These are phyloP conservation scores for Metschnikowia vanudenii DNA, from an alignment of 805 yeast species.

Conservation along the genomic window DNA sequence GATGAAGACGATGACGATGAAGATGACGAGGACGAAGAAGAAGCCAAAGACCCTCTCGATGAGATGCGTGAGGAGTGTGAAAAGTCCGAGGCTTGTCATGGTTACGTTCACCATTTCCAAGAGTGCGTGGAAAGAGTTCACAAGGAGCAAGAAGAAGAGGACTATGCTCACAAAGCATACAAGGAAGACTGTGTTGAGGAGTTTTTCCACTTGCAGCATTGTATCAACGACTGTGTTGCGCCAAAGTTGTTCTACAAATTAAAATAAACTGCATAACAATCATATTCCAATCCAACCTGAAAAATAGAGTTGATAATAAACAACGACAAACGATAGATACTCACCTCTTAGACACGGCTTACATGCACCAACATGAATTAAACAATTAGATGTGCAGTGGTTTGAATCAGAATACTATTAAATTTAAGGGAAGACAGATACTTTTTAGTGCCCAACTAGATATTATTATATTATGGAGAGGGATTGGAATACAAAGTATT, in stretches of 20 bases:
- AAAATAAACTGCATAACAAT: constrained; percentile 49
- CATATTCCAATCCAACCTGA: constrained; percentile 5
- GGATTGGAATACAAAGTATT: too few relatives aligned
- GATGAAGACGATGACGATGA: constrained; percentile 68
- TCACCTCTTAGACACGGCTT: too few relatives aligned
- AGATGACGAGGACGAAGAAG: constrained; percentile 24
- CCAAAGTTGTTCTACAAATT: constrained; percentile 85
- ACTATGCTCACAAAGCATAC: constrained; percentile 71
- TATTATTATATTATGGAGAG: too few relatives aligned
- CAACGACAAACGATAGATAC: constrained; percentile 6
- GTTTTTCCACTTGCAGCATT: constrained; percentile 94
- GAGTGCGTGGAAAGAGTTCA: constrained; percentile 96
- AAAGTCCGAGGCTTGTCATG: constrained; percentile 63
- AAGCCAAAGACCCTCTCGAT: constrained; percentile 18
- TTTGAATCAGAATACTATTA: too few relatives aligned
- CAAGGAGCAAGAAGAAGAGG: constrained; percentile 79
- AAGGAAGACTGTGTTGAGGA: constrained; percentile 99
- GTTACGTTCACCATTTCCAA: constrained; percentile 81
- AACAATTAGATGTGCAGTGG: too few relatives aligned
- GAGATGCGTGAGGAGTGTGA: constrained; percentile 56
- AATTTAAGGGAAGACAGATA: too few relatives aligned
- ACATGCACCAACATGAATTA: too few relatives aligned
- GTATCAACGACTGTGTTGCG: constrained; percentile 86
- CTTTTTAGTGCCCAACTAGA: too few relatives aligned
- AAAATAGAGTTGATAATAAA: constrained; percentile 17